Evolutionary conservation across 2,329 filamentous ascomycete genomes (phyloP), one percentile per base, ranked within the genome.

Genomic region (Talaromyces sp.): DNA sequence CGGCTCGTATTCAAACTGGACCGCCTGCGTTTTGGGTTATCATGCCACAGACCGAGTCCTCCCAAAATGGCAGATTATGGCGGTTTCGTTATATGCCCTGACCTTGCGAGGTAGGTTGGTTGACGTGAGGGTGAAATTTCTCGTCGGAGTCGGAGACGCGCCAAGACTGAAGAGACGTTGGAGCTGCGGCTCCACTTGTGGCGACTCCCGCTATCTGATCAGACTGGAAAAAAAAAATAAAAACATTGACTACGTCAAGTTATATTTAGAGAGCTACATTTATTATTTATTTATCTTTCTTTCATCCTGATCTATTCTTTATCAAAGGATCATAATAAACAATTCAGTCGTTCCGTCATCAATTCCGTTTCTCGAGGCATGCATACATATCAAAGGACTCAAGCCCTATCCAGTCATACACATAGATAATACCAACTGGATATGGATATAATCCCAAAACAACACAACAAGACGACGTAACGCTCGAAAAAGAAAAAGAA

Each of bases 291-390:
- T n/a, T n/a, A n/a, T n/a, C n/a, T n/a, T n/a, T n/a, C n/a, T n/a
- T n/a, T n/a, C n/a, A n/a, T n/a, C n/a, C 10, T 11, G 4, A 46
- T 46, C 5, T 19, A 46, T 19, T 46, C 7, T 46, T 19, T 46
- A 41, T n/a, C 10, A 19, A 46, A 24, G 43, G 13, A 46, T 11
- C 9, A 21, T 46, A 19, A 24, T 21, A 24, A 46, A 14, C 4
- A 21, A 46, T 19, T 46, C 43, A 24, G 43, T 46, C 43, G 19
- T 58, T 50, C 50, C 58, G 31, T 61, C 59, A 55, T 61, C 31
- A 58, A 43, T 58, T 58, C 58, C 59, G 59, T 61, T 58, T 56
- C 59, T 61, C 51, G 55, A 43, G 55, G 56, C 57, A 55, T 27
- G 13, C 26, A 26, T 29, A 46, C 49, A 52, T 17, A 51, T 52